Conservation (phyloP, 495 filamentous ascomycete genomes). For the Staphylotrichum longicolle region DNA sequence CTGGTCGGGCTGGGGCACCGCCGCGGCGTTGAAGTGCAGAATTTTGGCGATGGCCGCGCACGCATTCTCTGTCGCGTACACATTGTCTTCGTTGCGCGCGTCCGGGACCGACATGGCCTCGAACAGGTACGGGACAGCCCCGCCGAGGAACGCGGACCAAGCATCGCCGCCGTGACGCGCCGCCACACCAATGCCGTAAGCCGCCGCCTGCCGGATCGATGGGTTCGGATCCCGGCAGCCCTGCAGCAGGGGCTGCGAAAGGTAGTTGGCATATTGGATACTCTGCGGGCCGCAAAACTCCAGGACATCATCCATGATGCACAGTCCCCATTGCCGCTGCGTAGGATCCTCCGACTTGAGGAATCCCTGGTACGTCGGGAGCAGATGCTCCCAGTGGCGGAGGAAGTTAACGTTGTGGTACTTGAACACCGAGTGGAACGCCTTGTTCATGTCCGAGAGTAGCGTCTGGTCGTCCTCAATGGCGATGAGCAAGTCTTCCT, state of each 20-base stretch:
- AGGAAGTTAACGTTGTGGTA: constrained; percentile 85
- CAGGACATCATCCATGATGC: constrained; percentile 97
- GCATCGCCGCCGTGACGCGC: constrained; percentile 84
- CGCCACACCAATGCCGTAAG: constrained; percentile 93
- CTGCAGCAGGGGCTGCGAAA: constrained; percentile 77
- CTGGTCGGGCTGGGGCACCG: constrained; percentile 68
- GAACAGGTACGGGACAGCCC: constrained; percentile 77
- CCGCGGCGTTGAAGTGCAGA: constrained; percentile 76
- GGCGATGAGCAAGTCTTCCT: constrained; percentile 77
- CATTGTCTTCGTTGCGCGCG: constrained; percentile 85
- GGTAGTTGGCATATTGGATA: constrained; percentile 77
- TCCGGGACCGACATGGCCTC: constrained; percentile 73
- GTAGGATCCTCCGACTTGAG: constrained; percentile 81
- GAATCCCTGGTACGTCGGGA: constrained; percentile 80
- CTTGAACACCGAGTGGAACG: constrained; percentile 98
- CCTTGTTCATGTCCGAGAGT: constrained; percentile 99
- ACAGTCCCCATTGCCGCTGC: constrained; percentile 96
- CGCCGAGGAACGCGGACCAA: constrained; percentile 81
- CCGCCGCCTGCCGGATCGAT: constrained; percentile 93
- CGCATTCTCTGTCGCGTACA: constrained; percentile 95
- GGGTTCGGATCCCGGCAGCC: constrained; percentile 81
- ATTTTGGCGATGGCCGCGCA: constrained; percentile 97
- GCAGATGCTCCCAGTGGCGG: constrained; percentile 78
- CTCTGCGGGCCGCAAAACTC: constrained; percentile 90
- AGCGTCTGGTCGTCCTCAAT: constrained; percentile 97